Percentiles rank a stretch among this genome's conserved stretches.
phyloP scores from a whole-genome alignment of 208 protist species.

The Crithidia acanthocephali region DNA sequence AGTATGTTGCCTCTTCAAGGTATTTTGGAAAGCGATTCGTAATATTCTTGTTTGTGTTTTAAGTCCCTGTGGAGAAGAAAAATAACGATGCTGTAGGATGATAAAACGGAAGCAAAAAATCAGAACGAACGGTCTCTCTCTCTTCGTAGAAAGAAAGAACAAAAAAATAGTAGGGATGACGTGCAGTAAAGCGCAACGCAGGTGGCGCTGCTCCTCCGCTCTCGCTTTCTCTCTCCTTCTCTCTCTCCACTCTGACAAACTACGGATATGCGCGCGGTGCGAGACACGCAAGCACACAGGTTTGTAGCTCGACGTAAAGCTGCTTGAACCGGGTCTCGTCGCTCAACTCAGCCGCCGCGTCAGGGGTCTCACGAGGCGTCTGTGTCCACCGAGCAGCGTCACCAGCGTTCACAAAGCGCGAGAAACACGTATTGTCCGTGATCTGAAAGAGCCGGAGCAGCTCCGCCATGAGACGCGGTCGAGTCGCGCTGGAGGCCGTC shows the following conservation, averaged over 20 bases:
- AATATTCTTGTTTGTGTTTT: too few relatives aligned
- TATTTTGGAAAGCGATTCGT: too few relatives aligned
- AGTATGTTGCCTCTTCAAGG: too few relatives aligned
- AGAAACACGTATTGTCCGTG: not conserved
- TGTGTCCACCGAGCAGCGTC: not conserved
- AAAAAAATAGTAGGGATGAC: not conserved
- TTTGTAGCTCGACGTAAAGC: slow-evolving; percentile 9
- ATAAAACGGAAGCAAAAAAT: too few relatives aligned
- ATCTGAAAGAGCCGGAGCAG: slow-evolving; percentile 25
- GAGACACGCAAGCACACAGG: not conserved
- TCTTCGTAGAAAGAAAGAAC: not conserved
- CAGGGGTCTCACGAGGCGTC: not conserved
- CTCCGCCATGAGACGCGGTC: slow-evolving; percentile 16
- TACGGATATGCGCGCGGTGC: not conserved
- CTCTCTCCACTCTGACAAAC: not conserved
- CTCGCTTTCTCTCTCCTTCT: not conserved
- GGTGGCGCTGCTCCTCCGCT: too few relatives aligned
- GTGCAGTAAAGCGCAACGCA: too few relatives aligned
- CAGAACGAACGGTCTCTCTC: not conserved
- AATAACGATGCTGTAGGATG: too few relatives aligned
- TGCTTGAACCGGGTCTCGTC: not conserved
- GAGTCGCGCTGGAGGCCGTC: slow-evolving; percentile 3
- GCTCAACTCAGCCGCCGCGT: not conserved
- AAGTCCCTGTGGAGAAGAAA: too few relatives aligned
- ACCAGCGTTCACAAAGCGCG: not conserved